Conservation (phyloP, 768 basidiomycete genomes). For the Hortiboletus flavorubellus region DNA sequence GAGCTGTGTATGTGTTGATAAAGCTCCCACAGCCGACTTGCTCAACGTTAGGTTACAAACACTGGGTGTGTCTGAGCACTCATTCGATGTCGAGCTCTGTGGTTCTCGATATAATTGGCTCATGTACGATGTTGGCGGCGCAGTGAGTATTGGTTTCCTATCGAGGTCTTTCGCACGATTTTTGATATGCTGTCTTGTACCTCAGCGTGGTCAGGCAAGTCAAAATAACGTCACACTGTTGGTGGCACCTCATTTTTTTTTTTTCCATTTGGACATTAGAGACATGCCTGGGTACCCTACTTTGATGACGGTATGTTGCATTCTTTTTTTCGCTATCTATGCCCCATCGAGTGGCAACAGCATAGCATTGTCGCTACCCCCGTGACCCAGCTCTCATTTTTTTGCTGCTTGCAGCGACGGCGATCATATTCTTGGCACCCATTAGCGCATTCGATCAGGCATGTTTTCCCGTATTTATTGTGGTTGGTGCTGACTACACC, state of each 20-base stretch:
- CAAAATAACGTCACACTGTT: slow-evolving; percentile 6
- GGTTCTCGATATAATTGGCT: slow-evolving; percentile 70
- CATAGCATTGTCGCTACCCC: slow-evolving; percentile 18
- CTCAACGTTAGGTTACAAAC: slow-evolving; percentile 79
- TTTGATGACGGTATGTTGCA: slow-evolving; percentile 71
- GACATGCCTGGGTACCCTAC: slow-evolving; percentile 80
- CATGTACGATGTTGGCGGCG: slow-evolving; percentile 82
- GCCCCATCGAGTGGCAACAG: slow-evolving; percentile 8
- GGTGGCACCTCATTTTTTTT: slow-evolving; percentile 12
- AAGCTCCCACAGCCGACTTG: slow-evolving; percentile 55
- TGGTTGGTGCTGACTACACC: slow-evolving; percentile 5
- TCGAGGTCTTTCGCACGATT: background rate
- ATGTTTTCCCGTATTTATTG: slow-evolving; percentile 13
- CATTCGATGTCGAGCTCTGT: slow-evolving; percentile 62
- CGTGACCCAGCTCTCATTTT: slow-evolving; percentile 7
- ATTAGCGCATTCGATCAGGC: slow-evolving; percentile 88
- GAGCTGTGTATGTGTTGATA: background rate
- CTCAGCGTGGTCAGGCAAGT: slow-evolving; percentile 60
- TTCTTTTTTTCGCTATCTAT: slow-evolving; percentile 4
- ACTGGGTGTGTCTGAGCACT: slow-evolving; percentile 73
- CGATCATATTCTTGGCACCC: slow-evolving; percentile 84
- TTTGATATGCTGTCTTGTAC: slow-evolving; percentile 6
- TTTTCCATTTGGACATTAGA: slow-evolving; percentile 36
- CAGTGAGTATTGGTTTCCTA: slow-evolving; percentile 44
- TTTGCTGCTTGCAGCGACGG: slow-evolving; percentile 50